These are phyloP conservation scores for Marasmius tenuissimus DNA, from an alignment of 1,284 basidiomycete genomes.

Conservation along the genomic window DNA sequence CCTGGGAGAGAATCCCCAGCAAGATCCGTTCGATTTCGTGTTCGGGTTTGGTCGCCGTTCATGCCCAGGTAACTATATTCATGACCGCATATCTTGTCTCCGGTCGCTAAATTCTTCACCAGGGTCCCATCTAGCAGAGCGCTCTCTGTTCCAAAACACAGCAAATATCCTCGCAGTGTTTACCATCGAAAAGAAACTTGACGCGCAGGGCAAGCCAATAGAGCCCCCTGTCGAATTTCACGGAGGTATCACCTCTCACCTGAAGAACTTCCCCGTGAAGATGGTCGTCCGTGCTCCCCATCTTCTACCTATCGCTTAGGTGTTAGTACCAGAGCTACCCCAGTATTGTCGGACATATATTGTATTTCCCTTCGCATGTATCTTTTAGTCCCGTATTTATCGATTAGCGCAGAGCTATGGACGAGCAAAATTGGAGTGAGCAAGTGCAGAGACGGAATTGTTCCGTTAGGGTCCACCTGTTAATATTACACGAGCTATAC, in stretches of 20 bases:
- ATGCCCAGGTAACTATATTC: slow-evolving; percentile 2
- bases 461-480: not conserved
- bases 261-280: not conserved
- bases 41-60: slow-evolving; percentile 24
- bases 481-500: not conserved
- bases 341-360: too few relatives aligned
- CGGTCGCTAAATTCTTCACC: not conserved
- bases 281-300: not conserved
- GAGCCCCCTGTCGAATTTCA: not conserved
- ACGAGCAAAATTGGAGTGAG: not conserved
- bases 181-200: slow-evolving; percentile 33
- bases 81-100: not conserved
- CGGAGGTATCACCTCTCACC: not conserved
- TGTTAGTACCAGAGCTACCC: too few relatives aligned
- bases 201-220: slow-evolving; percentile 14
- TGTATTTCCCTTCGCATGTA: too few relatives aligned
- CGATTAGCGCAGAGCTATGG: not conserved
- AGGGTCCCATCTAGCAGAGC: slow-evolving; percentile 34
- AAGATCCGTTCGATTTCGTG: slow-evolving; percentile 16
- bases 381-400: not conserved
- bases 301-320: not conserved
- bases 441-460: not conserved
- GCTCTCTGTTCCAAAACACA: slow-evolving; percentile 33
- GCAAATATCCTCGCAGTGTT: slow-evolving; percentile 38
- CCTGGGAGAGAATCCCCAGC: slow-evolving; percentile 12